Conservation (phyloP, 2,329 filamentous ascomycete species). For the Teratosphaeria destructans region DNA sequence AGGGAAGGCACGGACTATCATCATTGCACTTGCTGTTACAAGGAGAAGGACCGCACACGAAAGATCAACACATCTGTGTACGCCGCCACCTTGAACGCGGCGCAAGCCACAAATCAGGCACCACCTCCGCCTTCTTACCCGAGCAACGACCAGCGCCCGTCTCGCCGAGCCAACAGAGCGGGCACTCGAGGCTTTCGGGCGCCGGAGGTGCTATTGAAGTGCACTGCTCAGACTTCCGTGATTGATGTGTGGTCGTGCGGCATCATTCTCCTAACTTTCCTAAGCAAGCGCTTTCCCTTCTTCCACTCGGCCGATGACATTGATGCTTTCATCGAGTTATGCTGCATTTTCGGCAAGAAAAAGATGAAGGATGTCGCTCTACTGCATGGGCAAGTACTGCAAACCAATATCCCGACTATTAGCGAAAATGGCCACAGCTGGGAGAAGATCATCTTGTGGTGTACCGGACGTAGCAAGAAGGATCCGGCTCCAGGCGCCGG, state of each 20-base stretch:
- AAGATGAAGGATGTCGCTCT: slow-evolving; percentile 75
- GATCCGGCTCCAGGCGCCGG: slow-evolving; percentile 35
- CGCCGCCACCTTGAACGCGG: slow-evolving; percentile 39
- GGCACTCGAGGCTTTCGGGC: slow-evolving; percentile 93
- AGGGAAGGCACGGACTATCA: slow-evolving; percentile 59
- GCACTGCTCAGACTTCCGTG: slow-evolving; percentile 80
- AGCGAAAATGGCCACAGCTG: slow-evolving; percentile 75
- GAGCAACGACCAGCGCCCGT: slow-evolving; percentile 78
- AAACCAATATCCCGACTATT: slow-evolving; percentile 86
- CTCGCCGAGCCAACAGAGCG: slow-evolving; percentile 82
- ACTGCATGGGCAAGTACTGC: slow-evolving; percentile 82
- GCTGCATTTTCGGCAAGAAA: slow-evolving; percentile 79
- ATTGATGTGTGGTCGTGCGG: slow-evolving; percentile 97
- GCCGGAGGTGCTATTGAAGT: slow-evolving; percentile 94
- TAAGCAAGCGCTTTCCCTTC: slow-evolving; percentile 89
- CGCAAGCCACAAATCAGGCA: slow-evolving; percentile 15
- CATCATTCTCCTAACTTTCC: slow-evolving; percentile 90
- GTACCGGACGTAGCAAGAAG: slow-evolving; percentile 59
- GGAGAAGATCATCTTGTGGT: slow-evolving; percentile 93
- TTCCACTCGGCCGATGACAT: slow-evolving; percentile 99
- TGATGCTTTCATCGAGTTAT: slow-evolving; percentile 94
- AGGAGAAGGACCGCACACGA: slow-evolving; percentile 49
- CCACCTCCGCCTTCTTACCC: slow-evolving; percentile 57
- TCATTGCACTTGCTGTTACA: slow-evolving; percentile 70
- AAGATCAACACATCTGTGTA: slow-evolving; percentile 48